These are phyloP conservation scores for Flaveria linearis DNA, from an alignment of 129 eudicot species.

Conservation along the genomic window DNA sequence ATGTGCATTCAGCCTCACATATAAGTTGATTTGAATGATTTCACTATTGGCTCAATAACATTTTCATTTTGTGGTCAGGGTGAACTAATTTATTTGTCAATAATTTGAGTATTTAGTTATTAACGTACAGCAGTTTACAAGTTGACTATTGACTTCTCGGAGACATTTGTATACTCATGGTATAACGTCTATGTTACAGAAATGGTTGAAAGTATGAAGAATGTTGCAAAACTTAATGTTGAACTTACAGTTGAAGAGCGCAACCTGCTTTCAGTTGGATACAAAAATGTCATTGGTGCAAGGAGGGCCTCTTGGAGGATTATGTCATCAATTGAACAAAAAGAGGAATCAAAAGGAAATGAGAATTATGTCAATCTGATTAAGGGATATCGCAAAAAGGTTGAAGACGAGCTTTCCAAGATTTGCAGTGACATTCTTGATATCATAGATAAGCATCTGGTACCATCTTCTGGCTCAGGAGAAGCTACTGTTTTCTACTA, in stretches of 20 bases:
- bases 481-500: slow-evolving; percentile 94
- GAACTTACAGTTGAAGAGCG: slow-evolving; percentile 94
- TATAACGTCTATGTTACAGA: slow-evolving; percentile 42
- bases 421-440: slow-evolving; percentile 82
- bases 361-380: slow-evolving; percentile 85
- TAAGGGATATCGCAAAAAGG: slow-evolving; percentile 84
- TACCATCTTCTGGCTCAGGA: slow-evolving; percentile 71
- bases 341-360: slow-evolving; percentile 90
- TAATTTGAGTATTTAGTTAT: neutral
- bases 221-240: slow-evolving; percentile 82
- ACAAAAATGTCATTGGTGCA: slow-evolving; percentile 94
- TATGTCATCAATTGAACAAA: slow-evolving; percentile 94
- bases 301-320: slow-evolving; percentile 98
- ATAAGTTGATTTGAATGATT: slow-evolving; percentile 16
- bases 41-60: neutral
- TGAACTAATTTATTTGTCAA: neutral
- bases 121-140: neutral
- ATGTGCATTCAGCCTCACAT: neutral
- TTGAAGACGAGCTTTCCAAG: slow-evolving; percentile 89
- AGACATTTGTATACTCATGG: neutral
- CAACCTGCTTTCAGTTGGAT: slow-evolving; percentile 91
- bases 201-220: slow-evolving; percentile 97
- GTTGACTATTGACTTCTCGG: neutral
- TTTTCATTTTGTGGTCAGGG: neutral
- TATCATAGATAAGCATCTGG: slow-evolving; percentile 79